phyloP scores from a whole-genome alignment of 176 grass and related monocot genomes.

The Triticum urartu region DNA sequence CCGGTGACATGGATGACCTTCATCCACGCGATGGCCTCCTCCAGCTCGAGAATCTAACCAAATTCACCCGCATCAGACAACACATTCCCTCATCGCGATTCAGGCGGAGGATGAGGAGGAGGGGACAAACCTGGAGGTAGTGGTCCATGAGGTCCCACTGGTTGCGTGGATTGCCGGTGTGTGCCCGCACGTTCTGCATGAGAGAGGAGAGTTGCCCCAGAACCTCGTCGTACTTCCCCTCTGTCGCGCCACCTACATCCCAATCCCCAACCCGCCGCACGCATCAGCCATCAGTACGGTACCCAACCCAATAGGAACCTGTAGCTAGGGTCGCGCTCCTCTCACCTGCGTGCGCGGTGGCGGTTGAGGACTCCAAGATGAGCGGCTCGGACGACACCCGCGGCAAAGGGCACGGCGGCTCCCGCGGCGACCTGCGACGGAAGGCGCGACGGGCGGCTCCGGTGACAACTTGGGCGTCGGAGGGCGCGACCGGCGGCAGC shows the following conservation, averaged over 20 bases:
- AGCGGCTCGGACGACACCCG: too few relatives aligned
- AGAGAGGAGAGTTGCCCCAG: constrained; percentile 69
- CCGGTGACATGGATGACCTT: constrained; percentile 86
- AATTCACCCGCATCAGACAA: background rate
- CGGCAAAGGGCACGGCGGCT: too few relatives aligned
- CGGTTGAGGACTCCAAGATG: background rate
- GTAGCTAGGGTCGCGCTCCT: background rate
- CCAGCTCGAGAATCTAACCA: constrained; percentile 36
- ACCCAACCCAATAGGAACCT: background rate
- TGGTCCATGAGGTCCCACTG: constrained; percentile 79
- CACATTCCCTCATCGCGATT: background rate
- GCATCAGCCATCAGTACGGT: background rate
- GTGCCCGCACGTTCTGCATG: constrained; percentile 57
- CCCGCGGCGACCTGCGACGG: too few relatives aligned
- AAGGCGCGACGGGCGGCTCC: too few relatives aligned
- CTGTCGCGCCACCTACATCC: background rate
- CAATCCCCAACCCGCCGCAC: background rate
- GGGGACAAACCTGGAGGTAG: constrained; percentile 63
- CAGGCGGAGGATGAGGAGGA: background rate
- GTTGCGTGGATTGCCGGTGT: constrained; percentile 64
- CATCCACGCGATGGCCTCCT: constrained; percentile 59
- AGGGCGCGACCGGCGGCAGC: too few relatives aligned
- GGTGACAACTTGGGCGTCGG: too few relatives aligned
- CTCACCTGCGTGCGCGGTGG: constrained; percentile 28
- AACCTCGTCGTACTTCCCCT: constrained; percentile 64